Evolutionary conservation across 495 filamentous ascomycete species (phyloP), one percentile per base, ranked within the genome.

Genomic region (Xylaria intraflava): DNA sequence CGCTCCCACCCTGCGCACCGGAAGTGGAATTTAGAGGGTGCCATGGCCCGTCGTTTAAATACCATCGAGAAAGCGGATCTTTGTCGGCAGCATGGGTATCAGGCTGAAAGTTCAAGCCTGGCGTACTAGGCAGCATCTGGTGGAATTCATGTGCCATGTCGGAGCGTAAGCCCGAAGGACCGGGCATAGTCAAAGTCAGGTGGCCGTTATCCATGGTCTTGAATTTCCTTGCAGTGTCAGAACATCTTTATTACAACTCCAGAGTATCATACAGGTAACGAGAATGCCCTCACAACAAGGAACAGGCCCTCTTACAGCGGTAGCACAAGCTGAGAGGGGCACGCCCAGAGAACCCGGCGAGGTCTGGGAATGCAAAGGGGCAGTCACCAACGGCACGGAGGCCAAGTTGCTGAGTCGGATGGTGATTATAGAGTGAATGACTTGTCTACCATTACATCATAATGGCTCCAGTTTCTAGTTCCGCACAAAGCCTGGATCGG

Each of bases 41-140:
- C 69, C 69, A 73, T 39, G 71, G 71, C 2, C 64, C 71, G 58
- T 73, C 66, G 55, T 69, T 72, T 24, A 47, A 57, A 53, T 69
- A 71, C 68, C 68, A 73, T 31, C 57, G 52, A 27, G 40, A n/a
- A 17, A 72, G 2, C 12, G 68, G 67, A 52, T 26, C 42, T 23
- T 46, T 52, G n/a, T 23, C 53, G 20, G 47, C 51, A 11, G 38
- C 11, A 7, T 49, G 36, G 17, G 27, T 19, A 6, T 49, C 44
- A 27, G 51, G 49, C 41, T 50, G 16, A 16, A 52, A 35, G 48
- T 31, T 52, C 29, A 60, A 50, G 14, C 56, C 52, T 31, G 55
- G 58, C 30, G 61, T 29, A 29, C 41, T 39, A 24, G 56, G 48
- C 51, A 60, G 47, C 35, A 61, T 44, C 36, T 30, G 45, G 30